Conservation (phyloP, 257 asterid genomes). For the Fraxinus quadrangulata region DNA sequence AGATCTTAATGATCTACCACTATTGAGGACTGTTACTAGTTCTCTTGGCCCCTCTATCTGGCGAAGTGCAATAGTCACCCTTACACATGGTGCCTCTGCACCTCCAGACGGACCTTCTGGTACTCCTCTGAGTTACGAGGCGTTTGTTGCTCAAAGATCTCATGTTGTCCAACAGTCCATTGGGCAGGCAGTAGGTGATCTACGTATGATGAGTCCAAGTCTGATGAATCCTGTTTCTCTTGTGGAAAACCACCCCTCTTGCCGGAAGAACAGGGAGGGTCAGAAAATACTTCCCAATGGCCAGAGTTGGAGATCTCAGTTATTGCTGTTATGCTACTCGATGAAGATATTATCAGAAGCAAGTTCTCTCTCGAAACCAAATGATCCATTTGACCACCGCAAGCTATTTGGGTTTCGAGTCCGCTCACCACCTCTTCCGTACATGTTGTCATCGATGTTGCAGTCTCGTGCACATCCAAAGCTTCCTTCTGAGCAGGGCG, state of each 20-base stretch:
- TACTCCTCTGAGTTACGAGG: constrained; percentile 79
- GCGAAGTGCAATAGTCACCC: constrained; percentile 85
- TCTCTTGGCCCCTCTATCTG: constrained; percentile 75
- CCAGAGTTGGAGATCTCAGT: constrained; percentile 90
- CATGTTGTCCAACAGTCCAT: constrained; percentile 90
- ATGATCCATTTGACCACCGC: constrained; percentile 74
- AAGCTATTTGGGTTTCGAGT: constrained; percentile 72
- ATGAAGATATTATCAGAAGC: constrained; percentile 86
- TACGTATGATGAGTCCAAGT: constrained; percentile 86
- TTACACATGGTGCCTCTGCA: constrained; percentile 90
- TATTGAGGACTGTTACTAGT: constrained; percentile 64
- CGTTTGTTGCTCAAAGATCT: constrained; percentile 82
- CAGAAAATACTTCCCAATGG: constrained; percentile 92
- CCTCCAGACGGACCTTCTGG: constrained; percentile 98
- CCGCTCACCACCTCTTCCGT: constrained; percentile 93
- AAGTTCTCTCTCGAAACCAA: constrained; percentile 65
- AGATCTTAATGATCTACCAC: constrained; percentile 88
- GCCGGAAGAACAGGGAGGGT: constrained; percentile 92
- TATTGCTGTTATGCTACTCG: constrained; percentile 75
- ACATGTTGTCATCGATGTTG: constrained; percentile 90
- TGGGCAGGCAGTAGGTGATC: constrained; percentile 81
- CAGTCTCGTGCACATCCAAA: constrained; percentile 91
- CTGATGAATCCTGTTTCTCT: constrained; percentile 88
- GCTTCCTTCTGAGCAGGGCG: constrained; percentile 79
- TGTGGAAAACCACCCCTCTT: constrained; percentile 84